Evolutionary conservation across 2,329 filamentous ascomycete genomes (phyloP).

Genomic region (Ascochyta pisi): DNA sequence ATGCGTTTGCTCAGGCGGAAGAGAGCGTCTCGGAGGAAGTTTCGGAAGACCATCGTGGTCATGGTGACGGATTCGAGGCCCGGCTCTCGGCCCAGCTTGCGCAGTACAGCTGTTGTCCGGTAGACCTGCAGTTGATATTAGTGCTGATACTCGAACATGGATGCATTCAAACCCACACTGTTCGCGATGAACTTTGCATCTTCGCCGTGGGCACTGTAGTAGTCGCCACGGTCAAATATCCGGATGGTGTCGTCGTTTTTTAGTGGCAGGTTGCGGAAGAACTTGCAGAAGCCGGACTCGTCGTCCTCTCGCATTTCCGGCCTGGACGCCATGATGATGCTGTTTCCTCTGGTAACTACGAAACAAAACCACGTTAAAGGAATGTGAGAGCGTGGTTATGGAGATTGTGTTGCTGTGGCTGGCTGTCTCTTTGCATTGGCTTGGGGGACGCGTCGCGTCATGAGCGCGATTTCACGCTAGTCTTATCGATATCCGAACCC

Average conservation of each 20-base stretch:
- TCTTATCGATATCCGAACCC: not conserved
- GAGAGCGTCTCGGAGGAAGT: constrained; percentile 91
- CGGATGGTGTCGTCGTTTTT: constrained; percentile 79
- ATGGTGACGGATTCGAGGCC: constrained; percentile 92
- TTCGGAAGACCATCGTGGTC: constrained; percentile 92
- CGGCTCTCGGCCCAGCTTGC: constrained; percentile 85
- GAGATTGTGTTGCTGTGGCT: constrained; percentile 2
- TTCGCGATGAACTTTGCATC: constrained; percentile 84
- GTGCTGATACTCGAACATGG: not conserved
- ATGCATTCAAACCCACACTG: constrained; percentile 60
- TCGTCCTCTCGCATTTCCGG: constrained; percentile 81
- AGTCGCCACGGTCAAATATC: constrained; percentile 93
- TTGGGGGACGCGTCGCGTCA: constrained; percentile 22
- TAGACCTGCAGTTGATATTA: constrained; percentile 69
- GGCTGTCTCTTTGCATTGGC: not conserved
- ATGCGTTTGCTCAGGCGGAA: constrained; percentile 90
- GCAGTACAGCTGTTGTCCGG: constrained; percentile 94
- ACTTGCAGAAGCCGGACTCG: constrained; percentile 94
- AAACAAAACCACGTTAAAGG: not conserved
- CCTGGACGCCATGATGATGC: constrained; percentile 58
- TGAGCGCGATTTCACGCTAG: constrained; percentile 19
- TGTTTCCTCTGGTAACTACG: not conserved
- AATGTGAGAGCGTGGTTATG: not conserved
- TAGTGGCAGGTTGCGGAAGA: constrained; percentile 84
- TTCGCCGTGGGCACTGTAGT: constrained; percentile 90